phyloP scores from a whole-genome alignment of 2,329 filamentous ascomycete genomes.

The Colletotrichum endophyticum region DNA sequence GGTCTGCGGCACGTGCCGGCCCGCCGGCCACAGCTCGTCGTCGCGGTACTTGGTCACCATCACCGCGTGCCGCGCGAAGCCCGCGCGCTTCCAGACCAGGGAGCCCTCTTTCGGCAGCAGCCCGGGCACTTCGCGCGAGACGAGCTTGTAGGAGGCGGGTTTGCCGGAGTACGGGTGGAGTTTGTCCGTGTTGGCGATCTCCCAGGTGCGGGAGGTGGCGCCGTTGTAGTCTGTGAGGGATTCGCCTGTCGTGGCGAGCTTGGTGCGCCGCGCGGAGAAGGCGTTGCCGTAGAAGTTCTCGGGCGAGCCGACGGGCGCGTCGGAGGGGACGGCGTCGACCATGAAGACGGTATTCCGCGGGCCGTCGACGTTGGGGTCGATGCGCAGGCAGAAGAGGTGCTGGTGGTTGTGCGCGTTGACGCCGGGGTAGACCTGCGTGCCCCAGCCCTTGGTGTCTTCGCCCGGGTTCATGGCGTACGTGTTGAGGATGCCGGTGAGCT shows the following conservation, averaged over 20 bases:
- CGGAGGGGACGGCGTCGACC: conserved; percentile 74
- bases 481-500: conserved; percentile 91
- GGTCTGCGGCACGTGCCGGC: conserved; percentile 87
- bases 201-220: conserved; percentile 82
- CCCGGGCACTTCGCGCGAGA: conserved; percentile 81
- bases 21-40: conserved; percentile 82
- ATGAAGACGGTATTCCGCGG: conserved; percentile 85
- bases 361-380: conserved; percentile 88
- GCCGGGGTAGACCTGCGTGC: conserved; percentile 86
- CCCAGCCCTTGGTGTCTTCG: conserved; percentile 86
- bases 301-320: conserved; percentile 76
- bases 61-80: conserved; percentile 85
- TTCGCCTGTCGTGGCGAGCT: conserved; percentile 72
- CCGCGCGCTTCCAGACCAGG: conserved; percentile 87
- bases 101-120: conserved; percentile 82
- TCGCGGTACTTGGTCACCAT: conserved; percentile 89
- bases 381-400: conserved; percentile 88
- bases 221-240: conserved; percentile 83
- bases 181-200: conserved; percentile 84
- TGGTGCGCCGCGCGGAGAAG: conserved; percentile 85
- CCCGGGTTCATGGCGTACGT: conserved; percentile 82
- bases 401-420: conserved; percentile 97
- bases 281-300: conserved; percentile 92
- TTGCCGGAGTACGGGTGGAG: conserved; percentile 88
- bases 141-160: conserved; percentile 86